Conservation (phyloP, 192 early-diverging fungal species). For the Obelidium mucronatum region DNA sequence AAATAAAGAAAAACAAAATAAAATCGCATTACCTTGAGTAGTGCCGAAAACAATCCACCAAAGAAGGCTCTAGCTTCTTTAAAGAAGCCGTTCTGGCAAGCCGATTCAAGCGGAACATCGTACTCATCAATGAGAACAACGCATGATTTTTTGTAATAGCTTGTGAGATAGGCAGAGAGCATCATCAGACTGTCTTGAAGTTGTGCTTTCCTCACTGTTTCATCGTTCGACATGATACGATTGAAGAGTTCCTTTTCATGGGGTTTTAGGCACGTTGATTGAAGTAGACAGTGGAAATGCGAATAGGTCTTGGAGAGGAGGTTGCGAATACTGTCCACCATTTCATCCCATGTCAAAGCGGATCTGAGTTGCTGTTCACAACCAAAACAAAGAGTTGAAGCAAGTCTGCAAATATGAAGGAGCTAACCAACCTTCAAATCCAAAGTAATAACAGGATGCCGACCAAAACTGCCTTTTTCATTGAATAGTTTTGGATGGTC, state of each 20-base stretch:
- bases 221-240: background rate
- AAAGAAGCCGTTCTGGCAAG: background rate
- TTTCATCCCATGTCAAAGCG: background rate
- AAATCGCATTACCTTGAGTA: background rate
- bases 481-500: background rate
- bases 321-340: background rate
- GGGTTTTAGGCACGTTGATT: background rate
- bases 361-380: background rate
- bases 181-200: background rate
- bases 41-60: background rate
- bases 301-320: background rate
- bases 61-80: background rate
- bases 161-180: background rate
- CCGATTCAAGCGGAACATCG: background rate
- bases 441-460: background rate
- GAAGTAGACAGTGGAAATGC: background rate
- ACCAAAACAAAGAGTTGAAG: background rate
- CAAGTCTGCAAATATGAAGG: background rate
- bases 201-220: background rate
- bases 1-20: background rate
- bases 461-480: background rate
- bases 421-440: background rate
- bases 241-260: background rate
- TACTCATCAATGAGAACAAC: constrained; percentile 18
- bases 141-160: background rate